phyloP scores from a whole-genome alignment of 345 rosid species.

The Hypericum perforatum region DNA sequence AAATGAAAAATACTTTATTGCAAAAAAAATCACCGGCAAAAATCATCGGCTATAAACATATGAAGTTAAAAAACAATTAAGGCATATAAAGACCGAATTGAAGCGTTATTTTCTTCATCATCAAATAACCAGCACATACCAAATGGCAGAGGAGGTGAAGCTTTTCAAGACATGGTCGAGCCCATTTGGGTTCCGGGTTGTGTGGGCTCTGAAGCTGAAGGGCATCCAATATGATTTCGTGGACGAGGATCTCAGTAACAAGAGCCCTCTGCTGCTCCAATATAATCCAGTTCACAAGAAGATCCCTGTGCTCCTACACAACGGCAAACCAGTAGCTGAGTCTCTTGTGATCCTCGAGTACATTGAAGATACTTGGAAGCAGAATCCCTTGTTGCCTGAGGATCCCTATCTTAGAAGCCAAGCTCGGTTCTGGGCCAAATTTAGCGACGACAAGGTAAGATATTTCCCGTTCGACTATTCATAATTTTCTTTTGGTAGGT shows the following conservation, averaged over 20 bases:
- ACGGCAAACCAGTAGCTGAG: conserved; percentile 22
- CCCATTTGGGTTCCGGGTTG: conserved; percentile 16
- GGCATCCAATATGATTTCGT: conserved; percentile 17
- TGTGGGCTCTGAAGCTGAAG: conserved; percentile 28
- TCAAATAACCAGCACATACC: too few relatives aligned
- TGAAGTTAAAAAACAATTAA: too few relatives aligned
- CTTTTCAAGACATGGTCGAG: conserved; percentile 32
- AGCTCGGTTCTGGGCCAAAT: conserved; percentile 28
- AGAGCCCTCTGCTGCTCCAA: conserved; percentile 20
- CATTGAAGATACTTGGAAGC: conserved; percentile 28
- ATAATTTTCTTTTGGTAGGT: too few relatives aligned
- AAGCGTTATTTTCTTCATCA: too few relatives aligned
- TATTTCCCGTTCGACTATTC: too few relatives aligned
- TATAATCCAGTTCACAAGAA: conserved; percentile 25
- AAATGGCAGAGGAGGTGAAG: conserved; percentile 24
- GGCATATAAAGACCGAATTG: too few relatives aligned
- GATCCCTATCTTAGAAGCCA: conserved; percentile 18
- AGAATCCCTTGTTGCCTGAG: conserved; percentile 20
- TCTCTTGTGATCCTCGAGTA: conserved; percentile 29
- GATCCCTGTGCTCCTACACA: conserved; percentile 23
- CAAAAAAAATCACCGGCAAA: too few relatives aligned
- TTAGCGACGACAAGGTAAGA: conserved; percentile 26
- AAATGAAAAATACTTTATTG: too few relatives aligned
- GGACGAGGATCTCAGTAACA: conserved; percentile 27
- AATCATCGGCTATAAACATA: too few relatives aligned